A percentile compares a stretch with the other conserved stretches of the same genome.
phyloP scores from a whole-genome alignment of 2,329 filamentous ascomycete genomes.

The Rasamsonia emersonii region DNA sequence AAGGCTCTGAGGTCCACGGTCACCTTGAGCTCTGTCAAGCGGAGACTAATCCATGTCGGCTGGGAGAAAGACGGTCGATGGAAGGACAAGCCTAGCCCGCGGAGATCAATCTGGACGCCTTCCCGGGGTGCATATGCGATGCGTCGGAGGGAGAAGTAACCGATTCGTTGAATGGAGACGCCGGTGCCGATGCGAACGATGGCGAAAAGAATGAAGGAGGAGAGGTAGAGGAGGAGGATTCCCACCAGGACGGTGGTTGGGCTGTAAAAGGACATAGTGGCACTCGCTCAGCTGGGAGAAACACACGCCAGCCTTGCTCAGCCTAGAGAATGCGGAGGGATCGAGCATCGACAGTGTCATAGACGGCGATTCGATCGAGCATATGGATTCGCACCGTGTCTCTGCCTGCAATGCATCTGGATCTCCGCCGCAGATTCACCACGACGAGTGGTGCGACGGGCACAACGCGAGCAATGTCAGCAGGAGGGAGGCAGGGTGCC shows the following conservation, averaged over 20 bases:
- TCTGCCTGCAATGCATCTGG: background rate
- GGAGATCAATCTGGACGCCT: slow-evolving; percentile 81
- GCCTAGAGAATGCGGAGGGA: background rate
- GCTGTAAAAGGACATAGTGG: slow-evolving; percentile 39
- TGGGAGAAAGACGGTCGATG: slow-evolving; percentile 95
- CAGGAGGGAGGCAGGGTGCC: too few relatives aligned
- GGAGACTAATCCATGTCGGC: slow-evolving; percentile 90
- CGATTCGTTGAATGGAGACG: slow-evolving; percentile 89
- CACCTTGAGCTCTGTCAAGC: slow-evolving; percentile 74
- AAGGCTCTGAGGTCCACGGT: slow-evolving; percentile 69
- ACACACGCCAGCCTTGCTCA: background rate
- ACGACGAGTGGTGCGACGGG: too few relatives aligned
- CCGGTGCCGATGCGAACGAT: slow-evolving; percentile 86
- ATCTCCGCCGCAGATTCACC: too few relatives aligned
- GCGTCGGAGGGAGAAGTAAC: slow-evolving; percentile 82
- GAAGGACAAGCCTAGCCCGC: slow-evolving; percentile 76
- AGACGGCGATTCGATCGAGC: too few relatives aligned
- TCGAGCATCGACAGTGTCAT: too few relatives aligned
- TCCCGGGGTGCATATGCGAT: slow-evolving; percentile 84
- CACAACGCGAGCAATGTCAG: too few relatives aligned
- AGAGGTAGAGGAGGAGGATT: slow-evolving; percentile 76
- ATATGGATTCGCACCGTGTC: background rate
- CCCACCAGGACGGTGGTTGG: slow-evolving; percentile 82
- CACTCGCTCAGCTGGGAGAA: background rate
- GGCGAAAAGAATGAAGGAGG: slow-evolving; percentile 87